A percentile compares a stretch with the other conserved stretches of the same genome.
Evolutionary conservation across 495 filamentous ascomycete species (phyloP).

Genomic region (Neurospora sp.): DNA sequence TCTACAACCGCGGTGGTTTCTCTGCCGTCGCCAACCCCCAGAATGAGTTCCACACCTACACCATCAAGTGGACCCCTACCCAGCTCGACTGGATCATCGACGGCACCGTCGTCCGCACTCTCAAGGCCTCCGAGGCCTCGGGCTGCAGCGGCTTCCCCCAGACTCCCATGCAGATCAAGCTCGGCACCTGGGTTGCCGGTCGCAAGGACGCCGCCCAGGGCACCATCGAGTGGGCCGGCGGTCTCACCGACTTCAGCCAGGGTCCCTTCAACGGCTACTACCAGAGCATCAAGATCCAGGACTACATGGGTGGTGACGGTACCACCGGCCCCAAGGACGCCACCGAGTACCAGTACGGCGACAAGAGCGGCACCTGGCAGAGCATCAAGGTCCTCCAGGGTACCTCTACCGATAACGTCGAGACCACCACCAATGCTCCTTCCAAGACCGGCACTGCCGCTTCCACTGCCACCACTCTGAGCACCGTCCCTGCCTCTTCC

Average conservation of each 20-base stretch:
- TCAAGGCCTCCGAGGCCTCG: slow-evolving; percentile 47
- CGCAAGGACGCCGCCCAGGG: slow-evolving; percentile 55
- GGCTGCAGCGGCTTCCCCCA: slow-evolving; percentile 70
- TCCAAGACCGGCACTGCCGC: slow-evolving; percentile 14
- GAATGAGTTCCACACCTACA: slow-evolving; percentile 70
- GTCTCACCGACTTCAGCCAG: slow-evolving; percentile 60
- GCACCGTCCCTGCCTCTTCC: slow-evolving; percentile 1
- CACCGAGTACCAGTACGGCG: slow-evolving; percentile 61
- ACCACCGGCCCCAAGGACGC: slow-evolving; percentile 41
- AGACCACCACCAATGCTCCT: slow-evolving; percentile 22
- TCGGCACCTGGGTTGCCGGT: slow-evolving; percentile 84
- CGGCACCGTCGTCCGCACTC: slow-evolving; percentile 55
- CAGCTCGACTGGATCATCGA: slow-evolving; percentile 80
- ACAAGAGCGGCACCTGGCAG: slow-evolving; percentile 60
- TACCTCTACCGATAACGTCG: slow-evolving; percentile 56
- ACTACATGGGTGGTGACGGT: slow-evolving; percentile 78
- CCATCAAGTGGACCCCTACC: slow-evolving; percentile 70
- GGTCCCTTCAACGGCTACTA: slow-evolving; percentile 80
- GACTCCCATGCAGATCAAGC: slow-evolving; percentile 77
- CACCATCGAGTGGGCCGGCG: slow-evolving; percentile 86
- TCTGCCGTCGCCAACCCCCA: slow-evolving; percentile 52
- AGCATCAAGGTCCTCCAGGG: slow-evolving; percentile 63
- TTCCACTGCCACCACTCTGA: slow-evolving; percentile 14
- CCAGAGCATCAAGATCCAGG: slow-evolving; percentile 66
- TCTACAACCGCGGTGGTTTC: slow-evolving; percentile 66